Conservation (phyloP, 768 basidiomycete species). For the Porphyrellus cyaneotinctus region DNA sequence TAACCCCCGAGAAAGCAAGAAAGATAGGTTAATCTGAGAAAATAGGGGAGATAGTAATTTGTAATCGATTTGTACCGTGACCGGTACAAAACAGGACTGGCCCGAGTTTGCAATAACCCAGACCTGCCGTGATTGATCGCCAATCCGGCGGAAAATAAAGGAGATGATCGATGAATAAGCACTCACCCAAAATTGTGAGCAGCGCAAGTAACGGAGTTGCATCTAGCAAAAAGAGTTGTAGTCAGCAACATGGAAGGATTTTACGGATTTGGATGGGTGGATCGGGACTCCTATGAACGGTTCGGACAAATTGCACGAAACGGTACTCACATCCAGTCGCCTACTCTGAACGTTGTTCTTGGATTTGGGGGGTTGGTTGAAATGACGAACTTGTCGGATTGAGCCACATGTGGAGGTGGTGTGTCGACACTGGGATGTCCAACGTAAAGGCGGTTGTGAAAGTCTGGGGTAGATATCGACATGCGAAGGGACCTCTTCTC, state of each 20-base stretch:
- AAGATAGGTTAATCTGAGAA: slow-evolving; percentile 1
- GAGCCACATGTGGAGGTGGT: neutral
- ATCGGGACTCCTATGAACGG: slow-evolving; percentile 16
- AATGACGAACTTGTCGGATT: slow-evolving; percentile 46
- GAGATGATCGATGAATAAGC: slow-evolving; percentile 6
- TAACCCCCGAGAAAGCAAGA: slow-evolving; percentile 4
- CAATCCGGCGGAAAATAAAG: neutral
- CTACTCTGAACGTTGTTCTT: slow-evolving; percentile 58
- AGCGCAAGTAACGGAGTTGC: slow-evolving; percentile 61
- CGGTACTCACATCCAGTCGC: slow-evolving; percentile 72
- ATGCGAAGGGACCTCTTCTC: slow-evolving; percentile 28
- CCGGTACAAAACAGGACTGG: slow-evolving; percentile 12
- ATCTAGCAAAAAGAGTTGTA: slow-evolving; percentile 40
- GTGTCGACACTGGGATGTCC: slow-evolving; percentile 1
- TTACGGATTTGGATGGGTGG: slow-evolving; percentile 6
- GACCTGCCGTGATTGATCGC: too few relatives aligned
- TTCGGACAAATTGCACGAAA: slow-evolving; percentile 19
- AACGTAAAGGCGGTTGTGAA: slow-evolving; percentile 22
- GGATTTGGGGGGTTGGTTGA: slow-evolving; percentile 73
- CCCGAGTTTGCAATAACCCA: neutral
- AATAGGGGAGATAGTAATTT: slow-evolving; percentile 31
- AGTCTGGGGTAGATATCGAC: slow-evolving; percentile 33
- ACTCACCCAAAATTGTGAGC: slow-evolving; percentile 86
- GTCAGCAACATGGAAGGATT: neutral
- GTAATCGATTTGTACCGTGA: slow-evolving; percentile 20